Percentiles rank a stretch among this genome's conserved stretches.
phyloP scores from a whole-genome alignment of 345 rosid species.

The Salix exigua region DNA sequence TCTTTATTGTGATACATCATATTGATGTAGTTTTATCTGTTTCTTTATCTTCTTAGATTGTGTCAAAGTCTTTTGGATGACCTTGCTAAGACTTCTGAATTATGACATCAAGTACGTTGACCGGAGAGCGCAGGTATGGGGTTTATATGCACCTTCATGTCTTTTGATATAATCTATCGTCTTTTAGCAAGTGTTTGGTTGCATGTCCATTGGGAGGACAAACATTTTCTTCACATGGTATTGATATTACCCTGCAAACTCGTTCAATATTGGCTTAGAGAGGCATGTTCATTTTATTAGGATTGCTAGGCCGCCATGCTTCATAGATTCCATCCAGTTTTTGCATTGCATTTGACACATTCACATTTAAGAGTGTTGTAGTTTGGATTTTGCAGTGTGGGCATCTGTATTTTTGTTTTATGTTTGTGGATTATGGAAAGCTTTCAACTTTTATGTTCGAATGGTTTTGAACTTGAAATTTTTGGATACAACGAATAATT shows the following conservation, averaged over 20 bases:
- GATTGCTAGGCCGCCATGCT: background rate
- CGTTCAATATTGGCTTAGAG: background rate
- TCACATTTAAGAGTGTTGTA: background rate
- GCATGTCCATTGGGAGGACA: background rate
- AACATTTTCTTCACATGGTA: background rate
- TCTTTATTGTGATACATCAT: background rate
- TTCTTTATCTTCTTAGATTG: conserved; percentile 20
- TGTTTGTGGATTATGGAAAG: background rate
- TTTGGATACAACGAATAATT: background rate
- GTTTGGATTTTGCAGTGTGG: background rate
- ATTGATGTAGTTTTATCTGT: conserved; percentile 3
- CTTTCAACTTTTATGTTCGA: background rate
- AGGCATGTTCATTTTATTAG: background rate
- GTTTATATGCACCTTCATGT: background rate
- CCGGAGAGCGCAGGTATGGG: conserved; percentile 57
- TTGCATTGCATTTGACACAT: background rate
- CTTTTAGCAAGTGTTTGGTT: background rate
- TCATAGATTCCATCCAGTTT: background rate
- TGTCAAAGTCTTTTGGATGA: conserved; percentile 41
- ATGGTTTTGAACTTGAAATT: background rate
- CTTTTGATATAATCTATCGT: background rate
- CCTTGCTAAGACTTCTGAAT: conserved; percentile 30
- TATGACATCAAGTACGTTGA: conserved; percentile 50
- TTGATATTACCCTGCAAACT: background rate
- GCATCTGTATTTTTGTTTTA: background rate